Evolutionary conservation across 352 stramenopile genomes (phyloP), one percentile per base, ranked within the genome.

Genomic region (Globisporangium paroecandrum): DNA sequence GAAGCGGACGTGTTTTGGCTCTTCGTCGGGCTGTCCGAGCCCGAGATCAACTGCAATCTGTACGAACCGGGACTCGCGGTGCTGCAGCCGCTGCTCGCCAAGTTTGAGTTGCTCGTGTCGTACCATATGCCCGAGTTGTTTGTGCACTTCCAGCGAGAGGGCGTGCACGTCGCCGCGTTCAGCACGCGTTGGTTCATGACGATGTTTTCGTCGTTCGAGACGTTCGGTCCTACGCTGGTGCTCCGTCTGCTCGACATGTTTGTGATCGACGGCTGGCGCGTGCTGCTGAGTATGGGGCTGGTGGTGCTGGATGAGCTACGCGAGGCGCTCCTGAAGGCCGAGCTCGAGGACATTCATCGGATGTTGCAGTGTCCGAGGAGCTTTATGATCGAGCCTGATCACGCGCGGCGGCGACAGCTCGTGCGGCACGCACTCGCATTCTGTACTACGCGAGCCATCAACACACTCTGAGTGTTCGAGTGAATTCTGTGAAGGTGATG

Each of bases 151-250:
- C 57, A 89, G 62, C 36, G 55, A 9, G 81, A 93, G 36, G 76
- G 84, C 3, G 80, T 93, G 12, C 79, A 90, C 22, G 83, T 92
- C 15, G 82, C 78, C 1, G 83, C 81, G 3, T 94, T 90, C 69
- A 87, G 81, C 9, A 86, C 87, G 13, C 83, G 87, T 29, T 94
- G 87, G 87, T 94, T 94, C 64, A 75, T 94, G 69, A 94, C 87
- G n/a, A 85, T 91, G 58, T 94, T 93, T 49, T 89, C 87, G 15
- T 88, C 84, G 0, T 92, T 90, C 58, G 84, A 94, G 63, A 92
- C 87, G n/a, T 80, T 90, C 51, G 75, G 83, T 4, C 82, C 83
- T 24, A 77, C 72, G 38, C 72, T 94, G 18, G 87, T 90, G 58
- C 79, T 84, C 15, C 83, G 80, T 4, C 54, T 94, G 15, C 71